Base-by-base conservation (phyloP, 805 yeast genomes). In the Candida khao-thaluensis region DNA sequence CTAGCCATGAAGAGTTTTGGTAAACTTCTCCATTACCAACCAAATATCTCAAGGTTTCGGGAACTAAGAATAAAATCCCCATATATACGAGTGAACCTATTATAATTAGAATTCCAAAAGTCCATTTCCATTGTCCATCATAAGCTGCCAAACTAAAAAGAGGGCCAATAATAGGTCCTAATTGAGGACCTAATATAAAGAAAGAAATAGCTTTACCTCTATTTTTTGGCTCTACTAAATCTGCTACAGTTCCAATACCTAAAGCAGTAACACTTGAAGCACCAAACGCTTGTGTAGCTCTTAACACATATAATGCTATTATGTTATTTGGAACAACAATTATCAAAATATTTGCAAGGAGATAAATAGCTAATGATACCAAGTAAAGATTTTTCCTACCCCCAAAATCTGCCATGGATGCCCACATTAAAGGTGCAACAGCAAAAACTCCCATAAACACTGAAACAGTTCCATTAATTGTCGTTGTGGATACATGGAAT, bases 381-480 rank as follows among this genome's bases (percentile, higher is more conserved):
- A 60, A 27, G 29, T 60, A 60, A 24, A 62, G 46, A 2, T 54
- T 52, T 41, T 62, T 57, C 22, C 71, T 46, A 4, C 82, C 82
- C 3, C 77, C 76, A 41, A 60, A 56, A 48, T 78, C 84, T 3
- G 82, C 77, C 56, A 67, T 63, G 2, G 72, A 55, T 1, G 81
- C 81, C 79, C 81, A 77, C 11, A 77, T 43, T 35, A 78, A 49
- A 1, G 83, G 84, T 0, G 78, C 74, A 17, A 78, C 52, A 1
- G 81, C 77, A 53, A 77, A 74, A 0, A 74, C 66, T 2, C 64
- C 72, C 82, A 77, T 77, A 44, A 76, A 77, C 0, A 72, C 76
- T 1, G 81, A 73, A 0, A 77, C 79, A 0, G 82, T 76, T 2
- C 77, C 78, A 54, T 77, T 74, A 25, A 77, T 72, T 0, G 66